Base-by-base conservation (phyloP, 2,329 filamentous ascomycete genomes). In the Beauveria pseudobassiana region DNA sequence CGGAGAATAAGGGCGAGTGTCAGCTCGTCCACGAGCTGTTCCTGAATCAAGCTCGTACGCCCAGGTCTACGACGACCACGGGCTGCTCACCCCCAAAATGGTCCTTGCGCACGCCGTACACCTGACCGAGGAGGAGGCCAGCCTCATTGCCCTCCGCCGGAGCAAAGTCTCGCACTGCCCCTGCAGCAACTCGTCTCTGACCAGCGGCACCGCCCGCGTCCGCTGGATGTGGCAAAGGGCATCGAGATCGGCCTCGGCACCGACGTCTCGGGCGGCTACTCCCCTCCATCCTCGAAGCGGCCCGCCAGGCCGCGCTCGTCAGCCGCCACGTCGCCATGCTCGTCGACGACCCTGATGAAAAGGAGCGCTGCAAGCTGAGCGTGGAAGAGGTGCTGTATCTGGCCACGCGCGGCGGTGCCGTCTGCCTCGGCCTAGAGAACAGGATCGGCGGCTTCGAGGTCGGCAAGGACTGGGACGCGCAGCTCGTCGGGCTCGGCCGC, bases 381-480 rank as follows among this genome's bases (percentile, higher is more conserved):
- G 88, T 95, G 1, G 89, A 93, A 63, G 93, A 99, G 74, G 91
- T 87, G 16, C 72, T 99, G 59, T 96, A 90, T 71, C 82, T 99
- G 0, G 93, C 87, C 0, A 99, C 95, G 1, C 77, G 86, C n/a
- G 95, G 95, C 12, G 95, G 95, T 0, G 95, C 95, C 0, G 80
- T 82, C 40, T 90, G 95, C 1, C 82, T 98, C 0, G 90, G 91
- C 0, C 78, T 98, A 64, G 82, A 81, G 46, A 80, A 84, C 9
- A 83, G 78, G 63, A 81, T 98, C 18, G 95, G 95, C 3, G 87
- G 81, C 0, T 98, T 98, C 72, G 90, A 91, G 65, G 82, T 88
- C 1, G 95, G 93, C 0, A 95, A 88, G 87, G 84, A 91, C 65
- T 98, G 88, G 85, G 95, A 99, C 80, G 92, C 90, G 63, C 91